Evolutionary conservation across 2,329 filamentous ascomycete genomes (phyloP).

Genomic region (Gnomoniopsis smithogilvyi): DNA sequence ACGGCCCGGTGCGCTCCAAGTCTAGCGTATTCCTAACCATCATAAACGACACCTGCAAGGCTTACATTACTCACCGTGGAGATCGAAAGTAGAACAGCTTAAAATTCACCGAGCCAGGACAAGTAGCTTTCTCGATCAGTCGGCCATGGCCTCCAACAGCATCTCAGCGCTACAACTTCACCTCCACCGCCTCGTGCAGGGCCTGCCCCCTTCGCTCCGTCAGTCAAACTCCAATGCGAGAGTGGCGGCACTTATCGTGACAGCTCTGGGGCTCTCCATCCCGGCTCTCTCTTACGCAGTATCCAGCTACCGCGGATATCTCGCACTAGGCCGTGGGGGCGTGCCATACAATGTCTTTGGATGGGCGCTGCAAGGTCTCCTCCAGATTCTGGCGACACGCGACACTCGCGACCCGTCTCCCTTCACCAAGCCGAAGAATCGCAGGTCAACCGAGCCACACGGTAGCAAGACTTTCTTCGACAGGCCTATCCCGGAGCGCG

Average conservation of each 20-base stretch:
- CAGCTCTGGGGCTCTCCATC: slow-evolving; percentile 8
- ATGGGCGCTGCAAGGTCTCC: slow-evolving; percentile 34
- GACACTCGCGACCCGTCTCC: slow-evolving; percentile 31
- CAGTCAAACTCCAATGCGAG: slow-evolving; percentile 1
- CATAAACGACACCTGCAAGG: no score
- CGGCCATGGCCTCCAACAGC: background rate
- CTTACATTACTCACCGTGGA: no score
- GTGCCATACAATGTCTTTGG: slow-evolving; percentile 39
- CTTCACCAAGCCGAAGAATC: slow-evolving; percentile 20
- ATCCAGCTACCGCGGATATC: slow-evolving; percentile 35
- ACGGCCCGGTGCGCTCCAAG: no score
- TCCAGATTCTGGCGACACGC: slow-evolving; percentile 30
- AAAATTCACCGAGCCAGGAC: no score
- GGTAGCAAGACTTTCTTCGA: slow-evolving; percentile 23
- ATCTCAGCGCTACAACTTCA: background rate
- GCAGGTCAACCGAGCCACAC: slow-evolving; percentile 24
- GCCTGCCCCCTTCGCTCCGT: background rate
- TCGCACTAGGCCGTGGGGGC: slow-evolving; percentile 41
- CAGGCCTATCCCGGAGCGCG: slow-evolving; percentile 18
- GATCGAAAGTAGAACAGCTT: no score
- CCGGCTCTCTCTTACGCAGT: slow-evolving; percentile 22
- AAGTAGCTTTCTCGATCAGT: background rate
- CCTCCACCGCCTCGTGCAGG: slow-evolving; percentile 1
- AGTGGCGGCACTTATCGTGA: slow-evolving; percentile 6
- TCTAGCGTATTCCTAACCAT: no score